Percentiles rank a stretch among this genome's conserved stretches.
These are phyloP conservation scores for Paraphoma sp. DNA, from an alignment of 2,329 filamentous ascomycete species.

Conservation along the genomic window DNA sequence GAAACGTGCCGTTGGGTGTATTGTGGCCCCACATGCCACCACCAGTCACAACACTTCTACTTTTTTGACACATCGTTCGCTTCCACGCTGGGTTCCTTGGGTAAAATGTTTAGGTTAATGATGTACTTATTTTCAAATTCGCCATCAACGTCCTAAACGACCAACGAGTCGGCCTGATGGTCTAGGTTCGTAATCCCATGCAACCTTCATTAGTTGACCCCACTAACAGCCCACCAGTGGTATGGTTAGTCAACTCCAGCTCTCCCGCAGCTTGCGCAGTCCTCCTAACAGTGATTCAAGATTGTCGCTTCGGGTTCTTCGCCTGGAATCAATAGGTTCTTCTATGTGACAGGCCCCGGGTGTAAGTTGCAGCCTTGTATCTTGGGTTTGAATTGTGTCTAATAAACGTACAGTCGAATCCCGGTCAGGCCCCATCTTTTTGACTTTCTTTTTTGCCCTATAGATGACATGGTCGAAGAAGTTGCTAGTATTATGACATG, in stretches of 20 bases:
- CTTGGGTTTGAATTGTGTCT: not conserved
- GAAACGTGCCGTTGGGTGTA: not conserved
- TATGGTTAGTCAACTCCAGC: not conserved
- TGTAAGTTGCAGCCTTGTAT: slow-evolving; percentile 13
- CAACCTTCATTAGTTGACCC: too few species aligned
- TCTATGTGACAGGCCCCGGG: slow-evolving; percentile 47
- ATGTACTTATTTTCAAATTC: slow-evolving; percentile 1
- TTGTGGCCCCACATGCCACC: slow-evolving; percentile 11
- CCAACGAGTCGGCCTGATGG: slow-evolving; percentile 29
- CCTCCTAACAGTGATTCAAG: not conserved
- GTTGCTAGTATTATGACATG: not conserved
- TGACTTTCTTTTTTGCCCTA: slow-evolving; percentile 1
- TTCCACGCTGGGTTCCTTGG: not conserved
- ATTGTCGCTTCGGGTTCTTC: slow-evolving; percentile 39
- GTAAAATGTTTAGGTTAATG: not conserved
- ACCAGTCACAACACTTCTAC: too few species aligned
- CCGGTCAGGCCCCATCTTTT: slow-evolving; percentile 34
- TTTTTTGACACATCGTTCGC: not conserved
- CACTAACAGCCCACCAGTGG: not conserved
- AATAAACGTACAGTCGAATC: slow-evolving; percentile 29
- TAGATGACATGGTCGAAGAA: not conserved
- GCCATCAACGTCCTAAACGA: slow-evolving; percentile 8
- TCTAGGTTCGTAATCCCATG: slow-evolving; percentile 32
- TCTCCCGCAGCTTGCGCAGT: not conserved
- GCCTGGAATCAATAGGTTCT: slow-evolving; percentile 31